Conservation (phyloP, 192 early-diverging fungal species). For the Backusella tarrabulga region DNA sequence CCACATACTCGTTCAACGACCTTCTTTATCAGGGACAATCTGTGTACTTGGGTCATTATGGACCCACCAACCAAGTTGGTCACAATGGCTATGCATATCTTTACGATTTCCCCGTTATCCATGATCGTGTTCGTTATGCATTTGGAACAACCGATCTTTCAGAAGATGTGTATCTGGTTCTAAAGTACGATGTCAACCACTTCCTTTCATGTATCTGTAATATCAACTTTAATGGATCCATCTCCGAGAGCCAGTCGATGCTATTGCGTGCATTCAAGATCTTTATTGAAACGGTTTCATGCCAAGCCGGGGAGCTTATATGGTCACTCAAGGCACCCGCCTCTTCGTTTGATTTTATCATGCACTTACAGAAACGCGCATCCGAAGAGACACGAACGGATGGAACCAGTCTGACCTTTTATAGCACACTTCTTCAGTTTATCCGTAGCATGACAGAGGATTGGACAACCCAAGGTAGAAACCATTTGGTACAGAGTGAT, state of each 20-base stretch:
- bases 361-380: not conserved
- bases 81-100: conserved; percentile 37
- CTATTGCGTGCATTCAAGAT: conserved; percentile 32
- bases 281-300: conserved; percentile 31
- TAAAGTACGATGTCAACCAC: not conserved
- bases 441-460: conserved; percentile 25
- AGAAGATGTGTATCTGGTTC: not conserved
- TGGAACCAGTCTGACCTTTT: not conserved
- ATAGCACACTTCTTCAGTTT: conserved; percentile 14
- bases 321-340: conserved; percentile 14
- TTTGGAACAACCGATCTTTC: not conserved
- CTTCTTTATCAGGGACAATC: not conserved
- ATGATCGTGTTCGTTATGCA: conserved; percentile 9
- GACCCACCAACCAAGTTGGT: conserved; percentile 21
- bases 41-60: conserved; percentile 2
- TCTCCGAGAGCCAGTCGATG: conserved; percentile 25
- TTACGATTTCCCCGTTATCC: conserved; percentile 28
- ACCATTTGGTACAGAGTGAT: not conserved
- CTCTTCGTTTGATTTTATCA: conserved; percentile 2
- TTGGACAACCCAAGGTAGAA: conserved; percentile 14
- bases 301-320: conserved; percentile 11
- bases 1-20: not conserved
- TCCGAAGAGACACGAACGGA: not conserved
- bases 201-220: conserved; percentile 14
- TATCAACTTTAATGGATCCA: conserved; percentile 27